Evolutionary conservation across 2,329 filamentous ascomycete species (phyloP), one percentile per base, ranked within the genome.

Genomic region (Cladosporium sp.): DNA sequence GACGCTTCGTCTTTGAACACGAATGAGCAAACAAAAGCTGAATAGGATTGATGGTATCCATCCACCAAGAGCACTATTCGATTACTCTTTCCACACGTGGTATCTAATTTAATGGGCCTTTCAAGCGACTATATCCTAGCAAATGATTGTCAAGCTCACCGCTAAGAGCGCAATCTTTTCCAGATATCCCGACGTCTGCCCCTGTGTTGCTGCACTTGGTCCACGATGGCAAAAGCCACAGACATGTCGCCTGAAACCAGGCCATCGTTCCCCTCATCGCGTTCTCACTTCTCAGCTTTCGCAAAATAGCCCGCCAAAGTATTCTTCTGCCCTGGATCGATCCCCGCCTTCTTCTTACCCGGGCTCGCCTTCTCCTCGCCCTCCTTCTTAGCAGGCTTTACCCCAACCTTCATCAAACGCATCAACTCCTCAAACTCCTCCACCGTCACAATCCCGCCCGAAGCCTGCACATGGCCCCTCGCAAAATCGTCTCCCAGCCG

Each of bases 361-460:
- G 54, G 61, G 4, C 28, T 16, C n/a, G 16, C 41, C 44, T 58
- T 62, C 22, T 66, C 63, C n/a, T 58, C 53, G 22, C 66, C 63
- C 51, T 66, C 59, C 56, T 71, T 66, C 61, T 68, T 69, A 45
- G 68, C 69, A 10, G 68, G 61, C 62, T 79, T 83, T 65, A 80
- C 78, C 0, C 81, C 81, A 38, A 85, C 68, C 48, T 78, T 76
- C 68, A 86, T 73, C 11, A 82, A 62, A 4, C 68, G 68, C 72
- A 84, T 80, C 11, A 87, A 66, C 62, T 86, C 83, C 55, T 86
- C 82, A 64, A 86, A 87, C 54, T 84, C 81, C 1, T 72, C 75
- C 9, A 68, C 74, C 0, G 74, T 74, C 0, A 87, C 79, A 43
- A 85, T 82, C 0, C 84, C 84, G 1, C 84, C 84, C 44, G 80